Evolutionary conservation across 192 early-diverging fungal species (phyloP), one percentile per base, ranked within the genome.

Genomic region (Umbelopsis ramanniana): DNA sequence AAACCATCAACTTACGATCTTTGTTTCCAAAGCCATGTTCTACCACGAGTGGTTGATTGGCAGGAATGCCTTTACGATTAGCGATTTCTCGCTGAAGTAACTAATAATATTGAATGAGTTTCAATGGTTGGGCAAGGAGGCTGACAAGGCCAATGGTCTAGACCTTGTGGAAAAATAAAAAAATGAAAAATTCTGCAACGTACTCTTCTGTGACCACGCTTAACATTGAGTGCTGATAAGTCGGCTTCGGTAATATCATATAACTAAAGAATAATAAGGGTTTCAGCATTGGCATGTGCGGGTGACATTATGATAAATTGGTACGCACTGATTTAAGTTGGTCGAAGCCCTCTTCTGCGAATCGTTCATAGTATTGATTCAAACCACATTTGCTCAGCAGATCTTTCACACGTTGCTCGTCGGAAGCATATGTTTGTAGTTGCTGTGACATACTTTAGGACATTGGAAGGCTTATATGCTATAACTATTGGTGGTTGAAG

Each of bases 161-260:
- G n/a, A n/a, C n/a, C n/a, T n/a, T n/a, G n/a, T n/a, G n/a, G n/a
- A n/a, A n/a, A n/a, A 46, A 70, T 35, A 22, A 26, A 8, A 21
- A 66, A 63, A 60, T 47, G 1, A 47, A 17, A 23, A 50, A 38
- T 66, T 37, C 29, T 19, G 29, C n/a, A 55, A 75, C 71, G 52
- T 76, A 82, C 77, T 71, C 81, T 69, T 47, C 81, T 74, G 71
- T 82, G 81, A n/a, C 81, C 81, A 47, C 81, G 67, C 69, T 82
- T 82, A 12, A 79, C 74, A 35, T 71, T 46, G 68, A 82, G 76
- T 6, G 79, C 74, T 23, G 74, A 69, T 48, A 82, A 53, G 70
- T 82, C 81, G 8, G 52, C 15, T 70, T 82, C 81, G 17, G 81
- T 79, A 4, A 82, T 71, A 45, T 82, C 81, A 26, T 76, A 46